A percentile compares a stretch with the other conserved stretches of the same genome.
phyloP scores from a whole-genome alignment of 805 yeast genomes.

The Blastobotrys parvus region DNA sequence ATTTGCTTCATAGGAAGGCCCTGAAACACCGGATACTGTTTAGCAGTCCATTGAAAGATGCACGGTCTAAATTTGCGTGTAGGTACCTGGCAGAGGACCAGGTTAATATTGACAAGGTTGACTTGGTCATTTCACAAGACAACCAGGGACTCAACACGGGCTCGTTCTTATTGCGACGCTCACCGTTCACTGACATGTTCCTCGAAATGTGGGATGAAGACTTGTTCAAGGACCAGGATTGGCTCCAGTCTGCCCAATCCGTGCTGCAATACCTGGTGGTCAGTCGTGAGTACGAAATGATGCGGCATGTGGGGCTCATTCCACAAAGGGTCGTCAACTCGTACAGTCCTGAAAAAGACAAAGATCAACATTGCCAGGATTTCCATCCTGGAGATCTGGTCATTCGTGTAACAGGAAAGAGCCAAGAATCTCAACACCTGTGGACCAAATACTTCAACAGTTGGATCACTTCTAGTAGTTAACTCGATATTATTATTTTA shows the following conservation, averaged over 20 bases:
- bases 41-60: slow-evolving; percentile 14
- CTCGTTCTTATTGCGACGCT: slow-evolving; percentile 24
- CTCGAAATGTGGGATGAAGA: slow-evolving; percentile 23
- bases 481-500: too few relatives aligned
- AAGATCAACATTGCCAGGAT: too few relatives aligned
- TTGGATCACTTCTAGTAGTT: too few relatives aligned
- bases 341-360: too few relatives aligned
- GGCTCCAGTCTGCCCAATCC: slow-evolving; percentile 21
- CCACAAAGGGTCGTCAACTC: slow-evolving; percentile 26
- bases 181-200: slow-evolving; percentile 16
- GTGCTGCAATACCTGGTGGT: slow-evolving; percentile 17
- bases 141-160: slow-evolving; percentile 26
- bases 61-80: slow-evolving; percentile 5
- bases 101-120: slow-evolving; percentile 17
- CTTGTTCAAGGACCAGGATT: background rate
- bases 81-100: slow-evolving; percentile 8
- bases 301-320: slow-evolving; percentile 22
- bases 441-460: too few relatives aligned
- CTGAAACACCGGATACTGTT: slow-evolving; percentile 19
- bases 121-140: slow-evolving; percentile 24
- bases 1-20: slow-evolving; percentile 22
- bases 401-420: too few relatives aligned
- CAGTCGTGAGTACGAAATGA: slow-evolving; percentile 13
- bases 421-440: too few relatives aligned
- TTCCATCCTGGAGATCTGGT: too few relatives aligned